These are phyloP conservation scores for Yamagishiella unicocca DNA, from an alignment of 139 green algal genomes.

Conservation along the genomic window DNA sequence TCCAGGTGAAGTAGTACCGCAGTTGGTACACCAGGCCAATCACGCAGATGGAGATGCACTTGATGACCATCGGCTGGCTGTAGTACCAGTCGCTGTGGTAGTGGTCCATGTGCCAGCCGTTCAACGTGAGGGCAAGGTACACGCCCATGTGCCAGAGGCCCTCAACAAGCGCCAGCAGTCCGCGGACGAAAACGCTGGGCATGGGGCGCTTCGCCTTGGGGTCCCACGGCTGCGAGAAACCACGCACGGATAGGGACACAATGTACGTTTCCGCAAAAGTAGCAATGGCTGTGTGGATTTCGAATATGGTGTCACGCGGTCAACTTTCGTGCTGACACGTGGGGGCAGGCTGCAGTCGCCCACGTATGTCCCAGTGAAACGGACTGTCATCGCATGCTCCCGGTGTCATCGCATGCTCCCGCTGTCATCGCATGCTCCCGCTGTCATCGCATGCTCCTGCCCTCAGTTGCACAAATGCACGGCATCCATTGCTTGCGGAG, in stretches of 20 bases:
- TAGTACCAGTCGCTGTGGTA: slow-evolving; percentile 40
- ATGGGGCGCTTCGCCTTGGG: background rate
- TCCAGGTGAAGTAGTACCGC: slow-evolving; percentile 86
- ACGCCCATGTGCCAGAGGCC: slow-evolving; percentile 29
- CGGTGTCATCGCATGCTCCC: too few species aligned
- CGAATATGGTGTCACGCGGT: too few species aligned
- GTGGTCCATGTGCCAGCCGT: slow-evolving; percentile 35
- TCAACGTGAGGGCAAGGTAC: slow-evolving; percentile 24
- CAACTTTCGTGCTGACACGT: too few species aligned
- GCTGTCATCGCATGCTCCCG: too few species aligned
- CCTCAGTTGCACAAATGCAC: too few species aligned
- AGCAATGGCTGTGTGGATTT: too few species aligned
- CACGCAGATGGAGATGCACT: background rate
- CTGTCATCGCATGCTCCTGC: too few species aligned
- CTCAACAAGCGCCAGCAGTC: slow-evolving; percentile 8
- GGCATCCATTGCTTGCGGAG: too few species aligned
- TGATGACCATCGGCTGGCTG: slow-evolving; percentile 17
- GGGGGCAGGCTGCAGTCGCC: too few species aligned
- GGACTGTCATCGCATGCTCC: too few species aligned
- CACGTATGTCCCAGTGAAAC: slow-evolving; percentile 36
- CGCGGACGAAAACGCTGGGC: background rate
- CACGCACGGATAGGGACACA: too few species aligned
- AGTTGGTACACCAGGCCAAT: slow-evolving; percentile 64
- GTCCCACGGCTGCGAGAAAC: slow-evolving; percentile 32
- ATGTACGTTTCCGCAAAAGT: too few species aligned